Conservation (phyloP, 2,329 filamentous ascomycete species). For the Penicillium sp. region DNA sequence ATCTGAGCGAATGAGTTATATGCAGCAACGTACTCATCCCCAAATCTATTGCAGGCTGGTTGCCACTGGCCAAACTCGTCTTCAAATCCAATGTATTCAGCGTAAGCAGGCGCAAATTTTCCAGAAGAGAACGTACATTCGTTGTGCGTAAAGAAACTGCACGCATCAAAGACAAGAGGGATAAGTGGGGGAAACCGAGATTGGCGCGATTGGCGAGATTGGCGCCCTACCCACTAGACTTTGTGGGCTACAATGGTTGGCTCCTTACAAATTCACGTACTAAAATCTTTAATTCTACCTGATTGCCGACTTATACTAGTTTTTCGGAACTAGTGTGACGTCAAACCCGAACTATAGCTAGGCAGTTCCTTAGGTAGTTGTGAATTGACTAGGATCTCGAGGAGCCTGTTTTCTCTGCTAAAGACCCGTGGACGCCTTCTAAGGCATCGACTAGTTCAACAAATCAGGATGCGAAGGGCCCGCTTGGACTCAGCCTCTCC, state of each 20-base stretch:
- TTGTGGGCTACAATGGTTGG: neutral
- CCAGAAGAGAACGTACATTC: no score
- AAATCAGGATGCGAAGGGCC: neutral
- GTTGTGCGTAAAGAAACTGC: no score
- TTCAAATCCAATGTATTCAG: no score
- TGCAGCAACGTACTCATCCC: no score
- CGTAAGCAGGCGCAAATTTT: no score
- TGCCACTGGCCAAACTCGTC: no score
- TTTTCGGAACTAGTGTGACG: neutral
- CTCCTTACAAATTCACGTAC: neutral
- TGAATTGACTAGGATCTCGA: neutral
- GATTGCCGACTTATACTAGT: neutral
- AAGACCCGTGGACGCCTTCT: neutral
- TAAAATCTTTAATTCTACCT: no score
- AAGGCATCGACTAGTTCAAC: neutral
- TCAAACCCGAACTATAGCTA: neutral
- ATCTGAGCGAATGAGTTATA: no score
- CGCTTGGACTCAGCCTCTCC: neutral
- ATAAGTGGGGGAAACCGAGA: no score
- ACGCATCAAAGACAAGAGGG: no score
- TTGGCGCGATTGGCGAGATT: neutral
- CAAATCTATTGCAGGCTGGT: no score
- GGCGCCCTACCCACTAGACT: neutral
- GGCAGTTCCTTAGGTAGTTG: neutral
- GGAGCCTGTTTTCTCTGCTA: neutral